phyloP scores from a whole-genome alignment of 2,329 filamentous ascomycete genomes.

The Diaporthe sp. region DNA sequence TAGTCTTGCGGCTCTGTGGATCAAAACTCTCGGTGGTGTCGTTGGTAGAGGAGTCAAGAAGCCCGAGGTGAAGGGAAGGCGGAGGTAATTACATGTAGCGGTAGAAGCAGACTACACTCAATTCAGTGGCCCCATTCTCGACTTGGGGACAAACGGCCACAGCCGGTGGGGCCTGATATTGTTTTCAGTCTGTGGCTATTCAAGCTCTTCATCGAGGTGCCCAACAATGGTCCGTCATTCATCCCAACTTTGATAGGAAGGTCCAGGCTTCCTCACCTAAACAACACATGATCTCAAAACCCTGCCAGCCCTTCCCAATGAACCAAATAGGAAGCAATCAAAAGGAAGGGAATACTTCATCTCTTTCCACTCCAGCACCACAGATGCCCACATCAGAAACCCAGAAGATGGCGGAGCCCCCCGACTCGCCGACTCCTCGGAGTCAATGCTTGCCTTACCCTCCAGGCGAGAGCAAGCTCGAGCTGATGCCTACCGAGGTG shows the following conservation, averaged over 20 bases:
- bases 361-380: neutral
- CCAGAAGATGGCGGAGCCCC: neutral
- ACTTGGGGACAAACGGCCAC: neutral
- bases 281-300: neutral
- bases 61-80: neutral
- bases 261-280: neutral
- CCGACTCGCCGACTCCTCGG: neutral
- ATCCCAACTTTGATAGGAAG: neutral
- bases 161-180: neutral
- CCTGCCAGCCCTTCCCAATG: neutral
- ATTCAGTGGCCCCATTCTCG: too few relatives aligned
- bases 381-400: neutral
- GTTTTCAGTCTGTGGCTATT: neutral
- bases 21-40: too few relatives aligned
- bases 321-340: neutral
- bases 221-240: neutral
- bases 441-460: neutral
- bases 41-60: neutral
- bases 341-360: fast-evolving
- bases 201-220: neutral
- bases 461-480: neutral
- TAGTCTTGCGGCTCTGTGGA: too few relatives aligned
- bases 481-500: neutral
- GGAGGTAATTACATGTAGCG: neutral
- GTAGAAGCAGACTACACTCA: neutral